Percentiles rank a stretch among this genome's conserved stretches.
Conservation (phyloP, 352 stramenopile genomes). For the Blastocystis sp. region DNA sequence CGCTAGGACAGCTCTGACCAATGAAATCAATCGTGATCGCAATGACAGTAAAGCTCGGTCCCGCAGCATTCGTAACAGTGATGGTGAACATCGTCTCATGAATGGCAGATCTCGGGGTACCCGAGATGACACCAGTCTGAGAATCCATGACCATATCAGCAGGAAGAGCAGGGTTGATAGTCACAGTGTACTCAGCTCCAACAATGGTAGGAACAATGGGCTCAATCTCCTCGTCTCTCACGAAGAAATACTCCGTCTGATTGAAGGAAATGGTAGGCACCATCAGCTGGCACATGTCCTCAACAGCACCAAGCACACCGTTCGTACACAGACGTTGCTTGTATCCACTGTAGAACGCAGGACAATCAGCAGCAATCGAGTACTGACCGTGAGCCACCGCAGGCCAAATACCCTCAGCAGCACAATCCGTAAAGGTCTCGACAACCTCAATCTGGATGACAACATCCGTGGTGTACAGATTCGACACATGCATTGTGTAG, state of each 20-base stretch:
- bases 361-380: not conserved
- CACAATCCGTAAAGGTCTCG: not conserved
- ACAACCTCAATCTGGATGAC: not conserved
- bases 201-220: not conserved
- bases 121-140: not conserved
- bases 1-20: not conserved
- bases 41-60: not conserved
- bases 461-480: not conserved
- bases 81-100: not conserved
- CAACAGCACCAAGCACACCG: not conserved
- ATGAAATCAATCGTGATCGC: not conserved
- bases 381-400: not conserved
- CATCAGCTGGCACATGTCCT: not conserved
- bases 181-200: not conserved
- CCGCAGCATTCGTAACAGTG: not conserved
- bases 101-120: not conserved
- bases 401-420: slow-evolving; percentile 1
- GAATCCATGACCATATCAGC: not conserved
- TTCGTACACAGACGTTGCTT: not conserved
- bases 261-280: slow-evolving; percentile 24
- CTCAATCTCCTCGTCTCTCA: not conserved
- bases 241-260: not conserved
- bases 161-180: not conserved
- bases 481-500: not conserved
- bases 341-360: not conserved